A percentile compares a stretch with the other conserved stretches of the same genome.
Evolutionary conservation across 495 filamentous ascomycete species (phyloP).

Genomic region (Talaromyces nanjingensis): DNA sequence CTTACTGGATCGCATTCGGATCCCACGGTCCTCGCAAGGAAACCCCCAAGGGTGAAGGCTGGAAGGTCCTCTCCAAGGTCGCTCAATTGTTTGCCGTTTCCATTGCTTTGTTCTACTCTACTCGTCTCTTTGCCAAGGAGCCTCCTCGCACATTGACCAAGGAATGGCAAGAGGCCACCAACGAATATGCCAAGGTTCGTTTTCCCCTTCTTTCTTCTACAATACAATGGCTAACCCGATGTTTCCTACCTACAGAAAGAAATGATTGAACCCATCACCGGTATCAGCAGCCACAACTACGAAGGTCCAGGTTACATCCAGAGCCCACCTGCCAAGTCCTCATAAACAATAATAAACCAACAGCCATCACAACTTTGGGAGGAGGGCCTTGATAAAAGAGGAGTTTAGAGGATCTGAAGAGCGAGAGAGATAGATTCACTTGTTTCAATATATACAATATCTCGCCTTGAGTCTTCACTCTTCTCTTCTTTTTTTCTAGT

Average conservation of each 20-base stretch:
- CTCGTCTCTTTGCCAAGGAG: slow-evolving; percentile 59
- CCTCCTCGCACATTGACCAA: slow-evolving; percentile 82
- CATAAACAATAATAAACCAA: background rate
- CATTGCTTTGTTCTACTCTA: slow-evolving; percentile 56
- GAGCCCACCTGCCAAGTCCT: slow-evolving; percentile 39
- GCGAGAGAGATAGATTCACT: background rate
- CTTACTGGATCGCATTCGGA: slow-evolving; percentile 98
- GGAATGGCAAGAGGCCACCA: slow-evolving; percentile 88
- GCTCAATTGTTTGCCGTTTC: slow-evolving; percentile 50
- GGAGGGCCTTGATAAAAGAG: background rate
- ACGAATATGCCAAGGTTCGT: slow-evolving; percentile 83
- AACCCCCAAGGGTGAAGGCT: slow-evolving; percentile 72
- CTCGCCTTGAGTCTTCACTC: background rate
- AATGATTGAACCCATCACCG: slow-evolving; percentile 85
- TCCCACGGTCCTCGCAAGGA: slow-evolving; percentile 83
- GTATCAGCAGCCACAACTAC: slow-evolving; percentile 75
- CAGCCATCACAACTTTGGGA: background rate
- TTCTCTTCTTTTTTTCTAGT: background rate
- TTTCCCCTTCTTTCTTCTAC: slow-evolving; percentile 10
- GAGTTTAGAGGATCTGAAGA: no score
- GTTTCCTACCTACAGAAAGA: slow-evolving; percentile 50
- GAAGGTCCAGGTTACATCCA: slow-evolving; percentile 77
- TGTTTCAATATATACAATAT: background rate
- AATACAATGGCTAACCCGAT: slow-evolving; percentile 5
- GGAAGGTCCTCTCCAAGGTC: slow-evolving; percentile 67